phyloP scores from a whole-genome alignment of 2,329 filamentous ascomycete species.

The Ceratocystis diversiconidia region DNA sequence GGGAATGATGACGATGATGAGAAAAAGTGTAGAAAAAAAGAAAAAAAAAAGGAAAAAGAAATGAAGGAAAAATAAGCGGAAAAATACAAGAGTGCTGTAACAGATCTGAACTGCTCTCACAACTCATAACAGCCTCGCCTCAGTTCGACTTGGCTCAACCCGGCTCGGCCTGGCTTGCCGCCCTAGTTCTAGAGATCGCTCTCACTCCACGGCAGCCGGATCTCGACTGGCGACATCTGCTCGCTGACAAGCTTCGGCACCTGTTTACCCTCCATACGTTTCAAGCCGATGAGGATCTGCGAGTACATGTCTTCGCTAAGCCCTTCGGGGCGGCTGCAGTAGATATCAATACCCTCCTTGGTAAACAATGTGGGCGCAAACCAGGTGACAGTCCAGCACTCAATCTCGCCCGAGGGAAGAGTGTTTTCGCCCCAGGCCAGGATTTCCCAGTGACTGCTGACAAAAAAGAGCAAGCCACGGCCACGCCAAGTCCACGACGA shows the following conservation, averaged over 20 bases:
- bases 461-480: slow-evolving; percentile 58
- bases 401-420: slow-evolving; percentile 28
- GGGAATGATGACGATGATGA: not conserved
- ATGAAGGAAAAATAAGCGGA: not conserved
- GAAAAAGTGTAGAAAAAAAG: not conserved
- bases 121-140: too few relatives aligned
- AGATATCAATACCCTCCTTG: slow-evolving; percentile 67
- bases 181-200: slow-evolving; percentile 15
- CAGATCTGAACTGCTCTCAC: not conserved
- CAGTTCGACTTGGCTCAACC: too few relatives aligned
- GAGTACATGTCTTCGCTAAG: slow-evolving; percentile 42
- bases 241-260: slow-evolving; percentile 37
- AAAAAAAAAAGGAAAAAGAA: not conserved
- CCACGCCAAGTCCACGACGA: slow-evolving; percentile 63
- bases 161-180: not conserved
- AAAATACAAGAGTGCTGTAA: not conserved
- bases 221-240: slow-evolving; percentile 38
- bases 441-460: slow-evolving; percentile 66
- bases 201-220: slow-evolving; percentile 37
- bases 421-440: slow-evolving; percentile 54
- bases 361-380: slow-evolving; percentile 76
- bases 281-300: slow-evolving; percentile 40
- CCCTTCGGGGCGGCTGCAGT: slow-evolving; percentile 49
- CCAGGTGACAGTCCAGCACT: slow-evolving; percentile 68
- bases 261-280: slow-evolving; percentile 34